Evolutionary conservation across 768 basidiomycete genomes (phyloP), one percentile per base, ranked within the genome.

Genomic region (Galerina marginata): DNA sequence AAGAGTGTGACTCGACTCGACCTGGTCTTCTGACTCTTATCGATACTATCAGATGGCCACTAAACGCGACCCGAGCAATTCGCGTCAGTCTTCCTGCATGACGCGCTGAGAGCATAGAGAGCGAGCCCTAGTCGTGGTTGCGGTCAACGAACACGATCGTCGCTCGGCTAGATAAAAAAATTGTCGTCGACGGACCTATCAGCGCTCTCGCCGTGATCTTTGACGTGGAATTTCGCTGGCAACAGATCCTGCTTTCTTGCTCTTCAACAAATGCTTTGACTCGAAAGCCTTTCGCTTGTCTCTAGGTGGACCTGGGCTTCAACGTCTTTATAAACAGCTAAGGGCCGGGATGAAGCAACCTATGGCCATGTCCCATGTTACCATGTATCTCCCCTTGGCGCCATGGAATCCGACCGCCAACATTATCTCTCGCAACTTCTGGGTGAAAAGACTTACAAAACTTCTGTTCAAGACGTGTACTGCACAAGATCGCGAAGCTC

Each of bases 11-110:
- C 77, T 77, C 75, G 74, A 72, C 69, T 70, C 67, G 67, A 68
- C 64, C 67, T 66, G 63, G 69, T 67, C 71, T 70, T 71, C 75
- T 75, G 74, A 75, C 73, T 74, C 76, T 74, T 74, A 77, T 79
- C 76, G 73, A 72, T 72, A 65, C 56, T 69, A 70, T 71, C 71
- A 70, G 77, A 75, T 72, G 65, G 61, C 69, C 58, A 52, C 58
- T 57, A 45, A 60, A 33, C 46, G 54, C 62, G 49, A 56, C 52
- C 62, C 69, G 63, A 52, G 63, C 60, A 63, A 65, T 63, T 49
- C 64, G 64, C 65, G 65, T 61, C 62, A 69, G 60, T 59, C 64
- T 61, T 53, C 52, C 67, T 61, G 67, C 72, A 74, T 72, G 64
- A 53, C 65, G 65, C 63, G 56, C 72, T 67, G 63, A 53, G 66